These are phyloP conservation scores for Citrus glauca DNA, from an alignment of 345 rosid genomes.

Conservation along the genomic window DNA sequence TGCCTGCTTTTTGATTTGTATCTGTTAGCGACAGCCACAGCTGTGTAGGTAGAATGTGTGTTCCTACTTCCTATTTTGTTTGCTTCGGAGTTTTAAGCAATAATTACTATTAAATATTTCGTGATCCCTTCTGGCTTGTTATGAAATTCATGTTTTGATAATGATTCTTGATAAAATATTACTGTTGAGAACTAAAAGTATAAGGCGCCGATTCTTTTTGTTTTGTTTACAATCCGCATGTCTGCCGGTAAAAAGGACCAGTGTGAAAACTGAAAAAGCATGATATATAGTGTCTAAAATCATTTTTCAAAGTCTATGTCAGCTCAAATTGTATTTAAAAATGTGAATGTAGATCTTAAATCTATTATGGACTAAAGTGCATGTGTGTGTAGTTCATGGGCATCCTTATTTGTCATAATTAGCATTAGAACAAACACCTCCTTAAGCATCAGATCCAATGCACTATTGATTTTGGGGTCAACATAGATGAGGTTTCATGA, in stretches of 20 bases:
- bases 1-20: neutral
- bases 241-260: neutral
- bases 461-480: too few relatives aligned
- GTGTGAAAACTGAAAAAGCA: neutral
- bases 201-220: neutral
- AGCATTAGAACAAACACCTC: too few relatives aligned
- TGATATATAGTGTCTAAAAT: neutral
- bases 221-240: neutral
- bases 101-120: too few relatives aligned
- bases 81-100: neutral
- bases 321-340: too few relatives aligned
- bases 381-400: too few relatives aligned
- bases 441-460: too few relatives aligned
- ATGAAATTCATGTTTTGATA: neutral
- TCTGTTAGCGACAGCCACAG: neutral
- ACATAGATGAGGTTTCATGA: too few relatives aligned
- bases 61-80: neutral
- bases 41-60: neutral
- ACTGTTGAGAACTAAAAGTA: neutral
- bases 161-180: neutral
- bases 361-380: too few relatives aligned
- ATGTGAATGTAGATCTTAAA: too few relatives aligned
- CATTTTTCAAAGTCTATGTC: too few relatives aligned
- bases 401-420: too few relatives aligned
- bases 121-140: neutral